Percentiles rank a stretch among this genome's conserved stretches.
Evolutionary conservation across 345 rosid genomes (phyloP).

Genomic region (Mercurialis annua): DNA sequence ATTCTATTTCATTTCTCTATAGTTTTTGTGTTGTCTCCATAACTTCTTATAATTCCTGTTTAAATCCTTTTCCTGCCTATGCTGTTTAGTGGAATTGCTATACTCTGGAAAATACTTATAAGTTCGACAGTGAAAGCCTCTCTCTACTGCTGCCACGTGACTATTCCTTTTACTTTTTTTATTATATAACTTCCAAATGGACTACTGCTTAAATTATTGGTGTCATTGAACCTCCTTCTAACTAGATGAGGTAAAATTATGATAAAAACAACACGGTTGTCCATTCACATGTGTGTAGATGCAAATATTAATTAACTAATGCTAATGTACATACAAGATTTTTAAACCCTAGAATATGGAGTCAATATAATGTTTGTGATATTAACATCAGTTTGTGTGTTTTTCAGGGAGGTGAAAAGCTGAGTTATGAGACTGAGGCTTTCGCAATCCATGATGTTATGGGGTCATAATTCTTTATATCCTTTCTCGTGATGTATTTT

Average conservation of each 20-base stretch:
- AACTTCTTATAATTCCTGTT: too few species aligned
- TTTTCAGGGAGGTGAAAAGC: conserved; percentile 55
- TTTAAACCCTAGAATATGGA: background rate
- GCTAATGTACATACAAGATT: too few species aligned
- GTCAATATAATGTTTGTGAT: background rate
- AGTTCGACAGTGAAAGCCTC: too few species aligned
- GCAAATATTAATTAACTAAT: too few species aligned
- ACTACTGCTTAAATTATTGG: background rate
- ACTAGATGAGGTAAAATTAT: too few species aligned
- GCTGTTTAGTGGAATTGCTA: too few species aligned
- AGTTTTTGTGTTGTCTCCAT: too few species aligned
- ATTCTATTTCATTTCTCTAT: too few species aligned
- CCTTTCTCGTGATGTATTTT: conserved; percentile 15
- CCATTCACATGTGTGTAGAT: too few species aligned
- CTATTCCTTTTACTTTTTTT: background rate
- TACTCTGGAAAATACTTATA: too few species aligned
- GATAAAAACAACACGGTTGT: too few species aligned
- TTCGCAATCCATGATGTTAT: conserved; percentile 87
- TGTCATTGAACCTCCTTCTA: background rate
- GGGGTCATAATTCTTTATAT: conserved; percentile 45
- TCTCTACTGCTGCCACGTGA: background rate
- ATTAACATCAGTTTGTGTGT: conserved; percentile 12
- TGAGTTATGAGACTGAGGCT: conserved; percentile 92
- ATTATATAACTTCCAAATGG: background rate
- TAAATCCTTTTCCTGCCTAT: too few species aligned